A percentile compares a stretch with the other conserved stretches of the same genome.
Evolutionary conservation across 345 rosid genomes (phyloP).

Genomic region (Populus alba): DNA sequence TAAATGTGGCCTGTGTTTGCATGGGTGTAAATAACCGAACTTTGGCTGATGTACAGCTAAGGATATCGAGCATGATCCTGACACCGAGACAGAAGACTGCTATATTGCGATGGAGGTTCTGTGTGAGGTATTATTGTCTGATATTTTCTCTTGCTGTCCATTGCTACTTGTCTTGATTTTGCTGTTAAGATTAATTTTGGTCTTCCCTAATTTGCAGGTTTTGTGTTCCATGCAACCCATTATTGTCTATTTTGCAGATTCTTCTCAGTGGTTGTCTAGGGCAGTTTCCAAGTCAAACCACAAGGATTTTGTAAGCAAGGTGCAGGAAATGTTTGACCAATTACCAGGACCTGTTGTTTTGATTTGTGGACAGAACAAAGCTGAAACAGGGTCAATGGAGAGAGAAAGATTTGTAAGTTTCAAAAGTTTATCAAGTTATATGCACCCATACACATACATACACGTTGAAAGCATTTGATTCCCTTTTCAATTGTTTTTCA

Average conservation of each 20-base stretch:
- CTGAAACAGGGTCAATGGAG: slow-evolving; percentile 75
- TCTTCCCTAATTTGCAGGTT: slow-evolving; percentile 56
- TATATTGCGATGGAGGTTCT: too few species aligned
- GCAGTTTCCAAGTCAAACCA: slow-evolving; percentile 75
- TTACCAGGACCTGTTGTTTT: slow-evolving; percentile 78
- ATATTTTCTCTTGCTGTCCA: not conserved
- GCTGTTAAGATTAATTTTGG: slow-evolving; percentile 10
- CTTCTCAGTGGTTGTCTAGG: slow-evolving; percentile 87
- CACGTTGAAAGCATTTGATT: slow-evolving; percentile 1
- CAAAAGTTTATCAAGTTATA: slow-evolving; percentile 4
- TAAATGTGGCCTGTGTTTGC: too few species aligned
- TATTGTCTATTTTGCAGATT: slow-evolving; percentile 88
- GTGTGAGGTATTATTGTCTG: not conserved
- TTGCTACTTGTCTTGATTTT: not conserved
- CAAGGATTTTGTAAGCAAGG: slow-evolving; percentile 66
- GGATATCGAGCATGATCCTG: too few species aligned
- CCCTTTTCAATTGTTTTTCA: not conserved
- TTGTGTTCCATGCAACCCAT: slow-evolving; percentile 70
- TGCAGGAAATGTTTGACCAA: slow-evolving; percentile 73
- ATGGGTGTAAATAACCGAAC: not conserved
- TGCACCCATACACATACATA: not conserved
- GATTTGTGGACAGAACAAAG: slow-evolving; percentile 87
- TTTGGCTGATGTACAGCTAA: too few species aligned
- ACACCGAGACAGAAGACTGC: too few species aligned
- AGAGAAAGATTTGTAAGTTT: slow-evolving; percentile 79